A percentile compares a stretch with the other conserved stretches of the same genome.
phyloP scores from a whole-genome alignment of 2,329 filamentous ascomycete genomes.

The Pestalotiopsis fici region DNA sequence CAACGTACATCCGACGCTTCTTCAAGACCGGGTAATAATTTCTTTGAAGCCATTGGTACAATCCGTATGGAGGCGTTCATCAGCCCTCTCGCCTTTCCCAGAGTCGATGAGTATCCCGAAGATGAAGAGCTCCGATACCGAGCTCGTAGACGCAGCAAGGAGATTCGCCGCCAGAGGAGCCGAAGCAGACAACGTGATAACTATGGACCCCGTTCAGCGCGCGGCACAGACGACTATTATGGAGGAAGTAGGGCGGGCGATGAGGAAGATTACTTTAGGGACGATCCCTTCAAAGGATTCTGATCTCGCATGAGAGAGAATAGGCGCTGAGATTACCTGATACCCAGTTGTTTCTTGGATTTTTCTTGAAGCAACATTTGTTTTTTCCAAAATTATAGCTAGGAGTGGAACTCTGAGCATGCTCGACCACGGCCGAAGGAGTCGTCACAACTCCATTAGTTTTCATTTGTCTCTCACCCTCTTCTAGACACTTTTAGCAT shows the following conservation, averaged over 20 bases:
- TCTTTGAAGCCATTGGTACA: conserved; percentile 88
- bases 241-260: conserved; percentile 45
- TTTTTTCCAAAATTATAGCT: neutral
- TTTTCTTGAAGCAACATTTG: neutral
- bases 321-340: neutral
- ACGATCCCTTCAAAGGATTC: conserved; percentile 65
- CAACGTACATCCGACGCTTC: conserved; percentile 53
- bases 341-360: neutral
- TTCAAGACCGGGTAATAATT: conserved; percentile 54
- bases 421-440: too few relatives aligned
- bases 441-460: too few relatives aligned
- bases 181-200: conserved; percentile 56
- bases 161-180: conserved; percentile 52
- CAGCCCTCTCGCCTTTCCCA: conserved; percentile 55
- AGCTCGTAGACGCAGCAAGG: conserved; percentile 56
- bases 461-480: too few relatives aligned
- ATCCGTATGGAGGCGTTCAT: conserved; percentile 98
- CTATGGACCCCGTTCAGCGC: conserved; percentile 45
- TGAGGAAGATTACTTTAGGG: conserved; percentile 59
- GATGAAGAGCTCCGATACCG: conserved; percentile 51
- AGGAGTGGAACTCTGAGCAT: too few relatives aligned
- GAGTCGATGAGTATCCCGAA: conserved; percentile 46
- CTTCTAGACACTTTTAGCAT: too few relatives aligned
- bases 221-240: conserved; percentile 49
- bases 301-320: conserved; percentile 27